phyloP scores from a whole-genome alignment of 2,329 filamentous ascomycete genomes.

The Aspergillus phoenicis region DNA sequence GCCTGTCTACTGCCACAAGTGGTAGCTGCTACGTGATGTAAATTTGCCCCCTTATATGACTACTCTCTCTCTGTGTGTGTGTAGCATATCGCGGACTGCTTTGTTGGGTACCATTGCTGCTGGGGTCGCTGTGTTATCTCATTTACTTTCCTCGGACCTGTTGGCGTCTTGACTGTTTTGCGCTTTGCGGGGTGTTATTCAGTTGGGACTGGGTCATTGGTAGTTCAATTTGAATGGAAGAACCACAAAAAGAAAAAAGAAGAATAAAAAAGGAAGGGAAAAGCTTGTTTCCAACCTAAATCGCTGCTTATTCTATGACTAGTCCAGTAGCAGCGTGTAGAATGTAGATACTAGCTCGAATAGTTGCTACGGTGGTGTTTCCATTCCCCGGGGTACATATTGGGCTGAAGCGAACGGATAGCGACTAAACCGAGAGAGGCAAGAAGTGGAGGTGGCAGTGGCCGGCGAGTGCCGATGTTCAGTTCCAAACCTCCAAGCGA shows the following conservation, averaged over 20 bases:
- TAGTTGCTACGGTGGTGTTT: background rate
- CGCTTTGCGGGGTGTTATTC: conserved; percentile 4
- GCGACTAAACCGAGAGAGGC: background rate
- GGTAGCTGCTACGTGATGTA: conserved; percentile 2
- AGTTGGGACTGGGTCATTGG: background rate
- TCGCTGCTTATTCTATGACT: no score
- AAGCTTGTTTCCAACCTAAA: background rate
- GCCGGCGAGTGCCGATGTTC: conserved; percentile 8
- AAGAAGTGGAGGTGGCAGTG: background rate
- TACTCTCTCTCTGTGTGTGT: background rate
- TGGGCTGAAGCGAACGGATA: background rate
- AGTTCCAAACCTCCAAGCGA: background rate
- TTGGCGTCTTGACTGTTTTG: conserved; percentile 1
- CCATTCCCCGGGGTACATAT: no score
- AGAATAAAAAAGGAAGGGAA: background rate
- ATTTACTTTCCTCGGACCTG: background rate
- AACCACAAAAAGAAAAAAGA: no score
- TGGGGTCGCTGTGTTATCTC: background rate
- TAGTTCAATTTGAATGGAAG: background rate
- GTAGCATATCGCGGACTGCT: background rate
- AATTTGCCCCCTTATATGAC: conserved; percentile 4
- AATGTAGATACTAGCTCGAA: background rate
- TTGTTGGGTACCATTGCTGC: background rate
- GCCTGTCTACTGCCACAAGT: background rate
- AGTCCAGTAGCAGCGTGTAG: no score